A percentile compares a stretch with the other conserved stretches of the same genome.
Conservation (phyloP, 2,329 filamentous ascomycete genomes). For the Leptodontidium sp. region DNA sequence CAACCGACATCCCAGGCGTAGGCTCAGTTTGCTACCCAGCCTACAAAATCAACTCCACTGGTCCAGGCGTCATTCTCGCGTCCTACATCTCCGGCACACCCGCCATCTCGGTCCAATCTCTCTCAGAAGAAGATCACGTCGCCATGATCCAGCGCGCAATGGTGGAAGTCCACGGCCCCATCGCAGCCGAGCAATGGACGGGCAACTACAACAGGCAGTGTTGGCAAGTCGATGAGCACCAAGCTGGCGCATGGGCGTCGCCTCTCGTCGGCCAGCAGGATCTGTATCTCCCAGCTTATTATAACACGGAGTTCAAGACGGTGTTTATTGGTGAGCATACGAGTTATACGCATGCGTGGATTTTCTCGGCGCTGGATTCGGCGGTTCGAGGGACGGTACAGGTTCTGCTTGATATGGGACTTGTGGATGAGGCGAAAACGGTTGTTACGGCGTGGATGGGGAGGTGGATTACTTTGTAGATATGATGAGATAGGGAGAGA, state of each 20-base stretch:
- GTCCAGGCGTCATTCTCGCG: conserved; percentile 68
- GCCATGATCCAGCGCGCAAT: conserved; percentile 70
- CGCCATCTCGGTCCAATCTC: conserved; percentile 53
- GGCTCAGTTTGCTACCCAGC: conserved; percentile 72
- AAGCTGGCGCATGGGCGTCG: conserved; percentile 68
- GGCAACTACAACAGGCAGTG: conserved; percentile 71
- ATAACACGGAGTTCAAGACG: conserved; percentile 69
- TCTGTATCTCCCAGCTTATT: conserved; percentile 76
- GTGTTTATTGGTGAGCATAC: conserved; percentile 76
- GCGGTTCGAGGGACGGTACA: conserved; percentile 72
- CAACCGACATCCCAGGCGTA: conserved; percentile 69
- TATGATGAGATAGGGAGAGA: neutral
- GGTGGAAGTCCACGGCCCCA: conserved; percentile 69
- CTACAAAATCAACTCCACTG: conserved; percentile 70
- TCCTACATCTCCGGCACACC: conserved; percentile 61
- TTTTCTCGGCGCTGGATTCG: conserved; percentile 71
- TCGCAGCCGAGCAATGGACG: conserved; percentile 68
- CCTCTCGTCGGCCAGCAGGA: conserved; percentile 72
- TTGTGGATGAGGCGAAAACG: conserved; percentile 75
- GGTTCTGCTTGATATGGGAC: conserved; percentile 67
- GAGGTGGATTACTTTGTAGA: conserved; percentile 56
- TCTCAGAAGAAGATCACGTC: conserved; percentile 67
- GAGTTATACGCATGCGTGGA: conserved; percentile 76
- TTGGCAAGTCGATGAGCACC: conserved; percentile 69
- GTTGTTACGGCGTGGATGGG: conserved; percentile 73